Evolutionary conservation across 176 grass and related monocot species (phyloP).

Genomic region (Oryza glaberrima): DNA sequence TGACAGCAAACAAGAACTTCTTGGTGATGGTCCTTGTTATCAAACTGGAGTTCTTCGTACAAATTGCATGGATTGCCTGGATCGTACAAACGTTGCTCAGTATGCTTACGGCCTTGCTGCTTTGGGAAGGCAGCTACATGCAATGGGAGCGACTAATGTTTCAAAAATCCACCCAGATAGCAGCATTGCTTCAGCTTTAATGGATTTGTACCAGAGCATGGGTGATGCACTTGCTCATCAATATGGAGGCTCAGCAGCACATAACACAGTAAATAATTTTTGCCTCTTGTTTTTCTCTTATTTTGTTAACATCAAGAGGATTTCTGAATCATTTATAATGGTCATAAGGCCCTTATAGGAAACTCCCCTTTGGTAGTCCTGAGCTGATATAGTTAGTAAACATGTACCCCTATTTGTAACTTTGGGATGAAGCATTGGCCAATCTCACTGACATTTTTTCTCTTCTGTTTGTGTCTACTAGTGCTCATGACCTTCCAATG

Average conservation of each 20-base stretch:
- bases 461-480: conserved; percentile 15
- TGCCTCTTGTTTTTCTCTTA: not conserved
- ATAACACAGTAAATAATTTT: conserved; percentile 67
- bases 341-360: not conserved
- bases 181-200: conserved; percentile 82
- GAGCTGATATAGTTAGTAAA: not conserved
- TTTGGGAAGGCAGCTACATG: conserved; percentile 86
- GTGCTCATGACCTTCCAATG: conserved; percentile 6
- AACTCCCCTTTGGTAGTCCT: not conserved
- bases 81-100: conserved; percentile 97
- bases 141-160: conserved; percentile 81
- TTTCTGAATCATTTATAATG: conserved; percentile 23
- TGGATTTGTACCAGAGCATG: conserved; percentile 99
- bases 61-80: conserved; percentile 95
- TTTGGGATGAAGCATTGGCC: not conserved
- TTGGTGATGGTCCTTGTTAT: conserved; percentile 54
- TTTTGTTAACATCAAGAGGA: not conserved
- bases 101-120: conserved; percentile 93
- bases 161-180: conserved; percentile 89
- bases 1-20: conserved; percentile 40
- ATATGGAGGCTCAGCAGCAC: conserved; percentile 97
- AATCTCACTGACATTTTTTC: not conserved
- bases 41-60: conserved; percentile 97
- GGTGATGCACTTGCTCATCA: conserved; percentile 96
- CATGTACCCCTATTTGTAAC: not conserved